Evolutionary conservation across 2,329 filamentous ascomycete species (phyloP).

Genomic region (Colletotrichum limetticola): DNA sequence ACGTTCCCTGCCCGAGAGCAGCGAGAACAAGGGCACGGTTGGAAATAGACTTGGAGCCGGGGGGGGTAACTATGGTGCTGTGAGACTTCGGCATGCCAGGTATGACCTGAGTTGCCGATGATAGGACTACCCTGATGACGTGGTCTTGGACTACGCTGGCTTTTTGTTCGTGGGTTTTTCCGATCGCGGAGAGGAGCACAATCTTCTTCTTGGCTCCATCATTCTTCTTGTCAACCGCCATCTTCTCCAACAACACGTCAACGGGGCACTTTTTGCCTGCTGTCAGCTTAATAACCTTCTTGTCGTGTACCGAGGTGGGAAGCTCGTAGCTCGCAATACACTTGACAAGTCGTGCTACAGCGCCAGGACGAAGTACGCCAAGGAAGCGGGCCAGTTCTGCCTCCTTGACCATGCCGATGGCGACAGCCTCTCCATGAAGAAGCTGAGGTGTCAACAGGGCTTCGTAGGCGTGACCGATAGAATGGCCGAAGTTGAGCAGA

Average conservation of each 20-base stretch:
- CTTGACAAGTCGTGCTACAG: slow-evolving; percentile 89
- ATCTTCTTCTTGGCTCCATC: slow-evolving; percentile 96
- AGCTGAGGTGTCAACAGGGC: slow-evolving; percentile 95
- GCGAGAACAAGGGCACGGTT: slow-evolving; percentile 95
- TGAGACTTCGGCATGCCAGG: slow-evolving; percentile 76
- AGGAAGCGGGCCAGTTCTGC: slow-evolving; percentile 92
- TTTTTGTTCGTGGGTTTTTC: slow-evolving; percentile 85
- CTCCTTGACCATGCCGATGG: slow-evolving; percentile 98
- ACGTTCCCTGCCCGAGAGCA: slow-evolving; percentile 86
- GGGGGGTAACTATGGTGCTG: slow-evolving; percentile 82
- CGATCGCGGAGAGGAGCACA: slow-evolving; percentile 90
- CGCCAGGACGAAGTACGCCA: slow-evolving; percentile 84
- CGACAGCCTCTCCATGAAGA: slow-evolving; percentile 93
- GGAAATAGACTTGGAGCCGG: slow-evolving; percentile 97
- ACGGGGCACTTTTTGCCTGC: slow-evolving; percentile 90
- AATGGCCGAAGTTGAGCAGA: slow-evolving; percentile 96
- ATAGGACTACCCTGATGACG: slow-evolving; percentile 85
- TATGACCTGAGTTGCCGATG: slow-evolving; percentile 78
- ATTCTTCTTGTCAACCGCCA: slow-evolving; percentile 99
- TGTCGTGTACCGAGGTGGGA: slow-evolving; percentile 86
- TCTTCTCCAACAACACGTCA: slow-evolving; percentile 86
- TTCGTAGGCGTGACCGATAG: slow-evolving; percentile 96
- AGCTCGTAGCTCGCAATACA: slow-evolving; percentile 95
- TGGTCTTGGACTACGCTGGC: slow-evolving; percentile 90
- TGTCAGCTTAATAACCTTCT: slow-evolving; percentile 82